Evolutionary conservation across 106 monocot species (phyloP), one percentile per base, ranked within the genome.

Genomic region (Agapanthus africanus): DNA sequence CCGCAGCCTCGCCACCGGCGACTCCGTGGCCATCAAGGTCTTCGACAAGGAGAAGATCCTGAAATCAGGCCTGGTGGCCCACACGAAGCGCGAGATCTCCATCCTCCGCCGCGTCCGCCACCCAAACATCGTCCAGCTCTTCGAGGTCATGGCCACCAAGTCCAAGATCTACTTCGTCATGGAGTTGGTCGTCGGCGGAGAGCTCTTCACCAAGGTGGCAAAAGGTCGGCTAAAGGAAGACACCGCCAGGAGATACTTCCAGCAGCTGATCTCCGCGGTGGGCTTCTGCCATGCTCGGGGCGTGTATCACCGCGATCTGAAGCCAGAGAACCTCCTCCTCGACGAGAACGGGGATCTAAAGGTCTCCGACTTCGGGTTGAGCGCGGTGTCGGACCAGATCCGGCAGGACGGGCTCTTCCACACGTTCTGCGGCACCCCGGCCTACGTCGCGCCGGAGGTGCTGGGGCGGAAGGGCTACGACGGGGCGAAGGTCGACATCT

Each of bases 291-390:
- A 94, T 71, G 80, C 84, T 15, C 86, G 86, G 38, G 93, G 90
- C 54, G 93, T 94, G 40, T 90, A 78, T 68, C 93, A 94, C 59
- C 82, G 93, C 7, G 93, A 94, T 51, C 93, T 94, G 63, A 90
- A 94, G 65, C 93, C 89, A 31, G 93, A 94, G 84, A 94, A 94
- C 74, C 78, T 92, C 33, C 76, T 92, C 40, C 70, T 90, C 27
- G 85, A 80, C 66, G 90, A 85, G 2, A 71, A 44, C 62, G 86
- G 86, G 27, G 82, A 87, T 34, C 77, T 87, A 64, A 87, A 87
- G 77, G 87, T 87, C 31, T 87, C 87, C 19, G 87, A 87, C 44
- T 87, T 83, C 59, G 87, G 87, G 4, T 76, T 87, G 39, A 46
- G 54, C 41, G 87, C 87, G 13, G 87, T 83, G 21, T 77, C 83